Percentiles rank a stretch among this genome's conserved stretches.
Evolutionary conservation across 2,329 filamentous ascomycete genomes (phyloP).

Genomic region (Huntiella bhutanensis): DNA sequence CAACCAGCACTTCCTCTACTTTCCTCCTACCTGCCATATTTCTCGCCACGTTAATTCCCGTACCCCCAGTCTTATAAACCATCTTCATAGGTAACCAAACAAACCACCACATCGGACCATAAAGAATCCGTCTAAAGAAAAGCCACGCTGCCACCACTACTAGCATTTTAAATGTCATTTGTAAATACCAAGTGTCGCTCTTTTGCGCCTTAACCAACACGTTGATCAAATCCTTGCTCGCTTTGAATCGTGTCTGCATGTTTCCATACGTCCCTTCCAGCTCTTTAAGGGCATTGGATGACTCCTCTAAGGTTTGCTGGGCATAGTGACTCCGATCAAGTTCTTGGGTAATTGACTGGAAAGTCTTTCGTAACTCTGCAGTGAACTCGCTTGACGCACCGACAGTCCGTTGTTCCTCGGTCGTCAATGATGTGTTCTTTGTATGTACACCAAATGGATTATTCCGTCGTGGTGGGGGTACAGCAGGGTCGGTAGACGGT

Average conservation of each 20-base stretch:
- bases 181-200: conserved; percentile 94
- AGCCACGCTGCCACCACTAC: conserved; percentile 66
- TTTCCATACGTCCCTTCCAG: conserved; percentile 66
- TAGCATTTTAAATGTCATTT: conserved; percentile 73
- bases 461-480: conserved; percentile 16
- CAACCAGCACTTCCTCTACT: no score
- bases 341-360: conserved; percentile 70
- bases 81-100: conserved; percentile 64
- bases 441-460: conserved; percentile 14
- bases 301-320: conserved; percentile 70
- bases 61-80: conserved; percentile 19
- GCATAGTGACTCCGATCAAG: conserved; percentile 76
- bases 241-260: conserved; percentile 58
- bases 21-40: no score
- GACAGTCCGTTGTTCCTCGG: conserved; percentile 53
- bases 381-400: conserved; percentile 72
- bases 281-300: conserved; percentile 61
- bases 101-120: conserved; percentile 81
- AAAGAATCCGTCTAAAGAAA: conserved; percentile 64
- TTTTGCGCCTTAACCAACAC: conserved; percentile 76
- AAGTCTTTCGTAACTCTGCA: conserved; percentile 61
- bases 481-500: conserved; percentile 14
- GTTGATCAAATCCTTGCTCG: conserved; percentile 54
- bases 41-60: no score
- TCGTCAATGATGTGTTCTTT: conserved; percentile 24